Evolutionary conservation across 306 rosid species (phyloP).

Genomic region (Glycine tomentella): DNA sequence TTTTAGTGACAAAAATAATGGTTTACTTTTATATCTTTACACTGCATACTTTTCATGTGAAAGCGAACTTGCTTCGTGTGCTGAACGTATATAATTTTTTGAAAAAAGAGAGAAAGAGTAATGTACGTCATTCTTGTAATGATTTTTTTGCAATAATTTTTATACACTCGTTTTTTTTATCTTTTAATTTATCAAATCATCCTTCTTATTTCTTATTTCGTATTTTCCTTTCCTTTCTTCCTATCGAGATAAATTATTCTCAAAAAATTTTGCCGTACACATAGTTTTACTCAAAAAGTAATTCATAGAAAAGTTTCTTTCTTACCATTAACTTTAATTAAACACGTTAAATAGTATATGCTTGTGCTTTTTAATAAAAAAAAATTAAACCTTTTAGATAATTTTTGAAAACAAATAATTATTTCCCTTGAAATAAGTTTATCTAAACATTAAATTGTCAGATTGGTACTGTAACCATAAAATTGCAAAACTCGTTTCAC

Average conservation of each 20-base stretch:
- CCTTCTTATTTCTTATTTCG: neutral
- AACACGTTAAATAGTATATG: neutral
- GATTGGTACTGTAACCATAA: neutral
- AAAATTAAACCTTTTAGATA: neutral
- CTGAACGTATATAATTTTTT: neutral
- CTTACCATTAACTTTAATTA: neutral
- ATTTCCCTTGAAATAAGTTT: neutral
- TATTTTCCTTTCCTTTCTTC: neutral
- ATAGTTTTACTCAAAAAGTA: neutral
- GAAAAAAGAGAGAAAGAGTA: neutral
- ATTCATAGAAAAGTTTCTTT: neutral
- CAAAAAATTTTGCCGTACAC: neutral
- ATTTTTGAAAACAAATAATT: no score
- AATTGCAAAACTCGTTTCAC: neutral
- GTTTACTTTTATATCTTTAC: neutral
- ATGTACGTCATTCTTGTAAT: neutral
- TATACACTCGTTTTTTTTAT: neutral
- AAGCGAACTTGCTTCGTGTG: slow-evolving; percentile 13
- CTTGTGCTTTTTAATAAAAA: neutral
- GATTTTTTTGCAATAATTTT: neutral
- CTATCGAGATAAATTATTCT: neutral
- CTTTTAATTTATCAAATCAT: neutral
- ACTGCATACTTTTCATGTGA: slow-evolving; percentile 19
- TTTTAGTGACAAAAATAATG: neutral
- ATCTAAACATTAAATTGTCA: neutral